Conservation (phyloP, 2,329 filamentous ascomycete genomes). For the Calonectria naviculata region DNA sequence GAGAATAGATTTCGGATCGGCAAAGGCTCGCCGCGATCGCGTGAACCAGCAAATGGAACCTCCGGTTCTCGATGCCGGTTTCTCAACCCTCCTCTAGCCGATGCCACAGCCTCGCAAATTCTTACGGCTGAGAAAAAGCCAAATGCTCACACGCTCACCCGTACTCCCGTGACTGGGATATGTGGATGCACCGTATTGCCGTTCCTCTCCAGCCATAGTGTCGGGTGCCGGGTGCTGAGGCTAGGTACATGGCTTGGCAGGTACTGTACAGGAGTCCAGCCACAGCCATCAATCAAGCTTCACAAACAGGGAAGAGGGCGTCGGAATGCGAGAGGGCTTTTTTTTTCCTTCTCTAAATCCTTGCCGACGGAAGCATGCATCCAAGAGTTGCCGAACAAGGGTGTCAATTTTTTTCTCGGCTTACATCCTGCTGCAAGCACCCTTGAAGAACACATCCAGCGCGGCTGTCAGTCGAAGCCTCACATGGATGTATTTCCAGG, state of each 20-base stretch:
- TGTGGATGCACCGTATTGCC: not conserved
- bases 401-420: not conserved
- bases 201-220: not conserved
- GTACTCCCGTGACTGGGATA: not conserved
- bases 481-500: not conserved
- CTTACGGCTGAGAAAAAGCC: not conserved
- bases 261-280: conserved; percentile 5
- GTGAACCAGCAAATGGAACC: conserved; percentile 5
- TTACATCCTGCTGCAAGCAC: not conserved
- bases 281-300: conserved; percentile 3
- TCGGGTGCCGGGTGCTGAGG: not conserved
- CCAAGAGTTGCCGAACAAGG: conserved; percentile 12
- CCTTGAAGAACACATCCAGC: not conserved
- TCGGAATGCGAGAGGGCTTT: not conserved
- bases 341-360: not conserved
- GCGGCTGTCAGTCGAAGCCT: conserved; percentile 7
- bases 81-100: conserved; percentile 12
- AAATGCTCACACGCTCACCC: not conserved
- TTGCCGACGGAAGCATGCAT: conserved; percentile 19
- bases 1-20: not conserved
- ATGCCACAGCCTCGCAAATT: not conserved
- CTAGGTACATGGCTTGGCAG: conserved; percentile 11
- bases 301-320: not conserved
- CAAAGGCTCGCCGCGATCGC: not conserved
- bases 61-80: not conserved